Conservation (phyloP, 2,329 filamentous ascomycete genomes). For the Curvularia spicifera region DNA sequence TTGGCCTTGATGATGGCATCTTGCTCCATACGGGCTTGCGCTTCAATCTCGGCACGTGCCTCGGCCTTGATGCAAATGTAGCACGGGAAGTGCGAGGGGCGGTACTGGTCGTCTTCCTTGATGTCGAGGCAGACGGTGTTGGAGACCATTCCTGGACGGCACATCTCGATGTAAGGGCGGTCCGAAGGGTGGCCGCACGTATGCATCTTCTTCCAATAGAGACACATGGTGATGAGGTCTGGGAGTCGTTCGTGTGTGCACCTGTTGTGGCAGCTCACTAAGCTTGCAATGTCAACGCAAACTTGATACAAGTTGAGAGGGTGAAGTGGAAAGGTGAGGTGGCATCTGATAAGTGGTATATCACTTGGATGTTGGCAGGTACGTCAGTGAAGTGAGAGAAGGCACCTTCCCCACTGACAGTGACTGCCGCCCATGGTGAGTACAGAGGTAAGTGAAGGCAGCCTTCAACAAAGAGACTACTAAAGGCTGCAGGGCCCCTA, state of each 20-base stretch:
- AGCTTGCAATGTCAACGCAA: conserved; percentile 1
- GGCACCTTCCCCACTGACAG: not conserved
- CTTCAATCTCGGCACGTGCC: conserved; percentile 20
- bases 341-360: not conserved
- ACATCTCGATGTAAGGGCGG: conserved; percentile 35
- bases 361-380: not conserved
- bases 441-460: not conserved
- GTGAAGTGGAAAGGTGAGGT: not conserved
- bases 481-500: not conserved
- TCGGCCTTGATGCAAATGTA: conserved; percentile 29
- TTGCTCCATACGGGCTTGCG: conserved; percentile 7
- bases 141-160: conserved; percentile 27
- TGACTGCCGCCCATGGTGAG: not conserved
- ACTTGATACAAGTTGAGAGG: not conserved
- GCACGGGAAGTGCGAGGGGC: conserved; percentile 33
- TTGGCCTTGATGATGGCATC: conserved; percentile 17
- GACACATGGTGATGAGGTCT: conserved; percentile 26
- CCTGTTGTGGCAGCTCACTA: not conserved
- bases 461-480: not conserved
- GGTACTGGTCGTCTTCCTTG: conserved; percentile 14
- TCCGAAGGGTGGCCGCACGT: conserved; percentile 30
- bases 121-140: conserved; percentile 31
- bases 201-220: conserved; percentile 35
- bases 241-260: not conserved
- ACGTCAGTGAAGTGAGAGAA: conserved; percentile 1